A percentile compares a stretch with the other conserved stretches of the same genome.
These are phyloP conservation scores for Pseudocercospora crystallina DNA, from an alignment of 2,329 filamentous ascomycete genomes.

Conservation along the genomic window DNA sequence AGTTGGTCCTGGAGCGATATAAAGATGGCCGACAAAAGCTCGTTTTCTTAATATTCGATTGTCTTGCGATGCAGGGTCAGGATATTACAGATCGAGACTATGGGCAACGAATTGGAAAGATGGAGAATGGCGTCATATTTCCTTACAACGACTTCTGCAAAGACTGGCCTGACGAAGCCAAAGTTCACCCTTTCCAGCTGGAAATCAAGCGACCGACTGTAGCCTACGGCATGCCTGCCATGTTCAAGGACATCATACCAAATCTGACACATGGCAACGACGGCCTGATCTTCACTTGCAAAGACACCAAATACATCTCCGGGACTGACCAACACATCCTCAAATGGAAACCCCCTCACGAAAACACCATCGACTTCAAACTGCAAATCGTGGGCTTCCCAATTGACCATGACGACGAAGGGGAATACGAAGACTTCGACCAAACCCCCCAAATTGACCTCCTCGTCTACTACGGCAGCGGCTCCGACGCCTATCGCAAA, in stretches of 20 bases:
- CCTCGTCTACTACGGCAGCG: slow-evolving; percentile 65
- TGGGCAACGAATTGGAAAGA: slow-evolving; percentile 85
- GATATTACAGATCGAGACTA: slow-evolving; percentile 75
- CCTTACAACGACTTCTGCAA: slow-evolving; percentile 45
- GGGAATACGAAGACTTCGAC: slow-evolving; percentile 73
- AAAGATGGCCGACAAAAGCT: slow-evolving; percentile 68
- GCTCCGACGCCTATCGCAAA: slow-evolving; percentile 61
- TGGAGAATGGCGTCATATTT: slow-evolving; percentile 51
- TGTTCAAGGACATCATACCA: slow-evolving; percentile 85
- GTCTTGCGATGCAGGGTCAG: slow-evolving; percentile 75
- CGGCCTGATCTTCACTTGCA: slow-evolving; percentile 96
- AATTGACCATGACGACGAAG: slow-evolving; percentile 66
- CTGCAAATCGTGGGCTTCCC: slow-evolving; percentile 74
- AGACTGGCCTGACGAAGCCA: slow-evolving; percentile 67
- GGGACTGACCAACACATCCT: slow-evolving; percentile 92
- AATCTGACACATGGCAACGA: slow-evolving; percentile 89
- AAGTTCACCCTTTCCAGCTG: slow-evolving; percentile 74
- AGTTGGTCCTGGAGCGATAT: slow-evolving; percentile 79
- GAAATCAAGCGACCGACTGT: slow-evolving; percentile 89
- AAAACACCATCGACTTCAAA: slow-evolving; percentile 93
- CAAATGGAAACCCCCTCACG: slow-evolving; percentile 95
- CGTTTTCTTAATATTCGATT: slow-evolving; percentile 91
- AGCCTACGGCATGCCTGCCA: slow-evolving; percentile 83
- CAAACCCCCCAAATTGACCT: slow-evolving; percentile 72
- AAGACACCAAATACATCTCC: slow-evolving; percentile 78